phyloP scores from a whole-genome alignment of 352 stramenopile genomes.

The Phytophthora rubi region DNA sequence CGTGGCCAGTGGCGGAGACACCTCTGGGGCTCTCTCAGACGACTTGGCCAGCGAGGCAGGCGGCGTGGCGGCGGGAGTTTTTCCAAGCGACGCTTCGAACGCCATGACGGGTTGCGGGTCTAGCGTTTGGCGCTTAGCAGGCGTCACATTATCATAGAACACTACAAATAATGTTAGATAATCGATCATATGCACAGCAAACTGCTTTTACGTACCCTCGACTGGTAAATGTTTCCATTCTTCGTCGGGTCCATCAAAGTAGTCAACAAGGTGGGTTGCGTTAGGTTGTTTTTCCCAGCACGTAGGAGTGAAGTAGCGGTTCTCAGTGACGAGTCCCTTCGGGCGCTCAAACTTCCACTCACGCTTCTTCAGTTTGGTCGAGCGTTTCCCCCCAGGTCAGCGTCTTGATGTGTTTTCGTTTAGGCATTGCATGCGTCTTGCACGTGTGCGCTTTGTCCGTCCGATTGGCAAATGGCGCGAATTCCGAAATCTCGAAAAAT shows the following conservation, averaged over 20 bases:
- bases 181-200: too few species aligned
- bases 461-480: conserved; percentile 15
- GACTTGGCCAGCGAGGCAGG: too few species aligned
- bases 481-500: not conserved
- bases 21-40: too few species aligned
- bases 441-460: not conserved
- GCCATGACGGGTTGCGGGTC: too few species aligned
- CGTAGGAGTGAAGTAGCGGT: conserved; percentile 5
- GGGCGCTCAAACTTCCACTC: conserved; percentile 9
- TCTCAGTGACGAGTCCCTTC: conserved; percentile 2
- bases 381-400: conserved; percentile 2
- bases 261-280: conserved; percentile 9
- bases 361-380: conserved; percentile 12
- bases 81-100: too few species aligned
- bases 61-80: too few species aligned
- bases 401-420: conserved; percentile 1
- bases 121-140: too few species aligned
- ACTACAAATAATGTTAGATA: too few species aligned
- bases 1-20: too few species aligned
- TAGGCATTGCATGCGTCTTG: not conserved
- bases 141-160: too few species aligned
- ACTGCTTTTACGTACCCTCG: not conserved
- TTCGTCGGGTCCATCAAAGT: conserved; percentile 13
- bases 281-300: conserved; percentile 7
- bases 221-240: conserved; percentile 11